Percentiles rank a stretch among this genome's conserved stretches.
These are phyloP conservation scores for Melianthus villosus DNA, from an alignment of 441 rosid genomes.

Conservation along the genomic window DNA sequence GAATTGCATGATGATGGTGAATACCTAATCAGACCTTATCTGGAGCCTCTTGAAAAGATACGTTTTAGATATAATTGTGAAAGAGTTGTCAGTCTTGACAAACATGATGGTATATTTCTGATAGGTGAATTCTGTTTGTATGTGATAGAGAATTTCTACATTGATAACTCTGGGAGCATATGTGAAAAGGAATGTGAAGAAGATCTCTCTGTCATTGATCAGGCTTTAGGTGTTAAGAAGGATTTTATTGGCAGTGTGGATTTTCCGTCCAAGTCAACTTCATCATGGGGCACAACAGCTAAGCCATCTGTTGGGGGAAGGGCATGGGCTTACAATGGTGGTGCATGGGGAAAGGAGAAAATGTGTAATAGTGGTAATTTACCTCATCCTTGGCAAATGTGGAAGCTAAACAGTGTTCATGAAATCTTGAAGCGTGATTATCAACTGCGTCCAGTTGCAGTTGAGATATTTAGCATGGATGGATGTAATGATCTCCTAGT, in stretches of 20 bases:
- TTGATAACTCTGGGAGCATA: slow-evolving; percentile 70
- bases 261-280: slow-evolving; percentile 79
- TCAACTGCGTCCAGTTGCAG: slow-evolving; percentile 98
- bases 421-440: slow-evolving; percentile 98
- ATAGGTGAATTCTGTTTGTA: slow-evolving; percentile 88
- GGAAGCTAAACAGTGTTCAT: slow-evolving; percentile 94
- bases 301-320: slow-evolving; percentile 76
- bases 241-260: slow-evolving; percentile 58
- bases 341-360: slow-evolving; percentile 99
- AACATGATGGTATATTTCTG: slow-evolving; percentile 96
- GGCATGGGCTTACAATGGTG: slow-evolving; percentile 99
- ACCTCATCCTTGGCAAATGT: slow-evolving; percentile 98
- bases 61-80: slow-evolving; percentile 89
- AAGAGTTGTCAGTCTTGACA: slow-evolving; percentile 94
- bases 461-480: slow-evolving; percentile 99
- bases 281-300: slow-evolving; percentile 49
- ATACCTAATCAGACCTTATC: slow-evolving; percentile 90
- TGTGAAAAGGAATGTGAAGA: slow-evolving; percentile 97
- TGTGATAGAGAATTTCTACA: slow-evolving; percentile 88
- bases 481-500: slow-evolving; percentile 98
- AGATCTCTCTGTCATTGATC: slow-evolving; percentile 98
- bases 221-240: slow-evolving; percentile 97
- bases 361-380: slow-evolving; percentile 58
- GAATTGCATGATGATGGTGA: slow-evolving; percentile 93
- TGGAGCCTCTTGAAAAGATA: slow-evolving; percentile 92